A percentile compares a stretch with the other conserved stretches of the same genome.
phyloP scores from a whole-genome alignment of 176 grass and related monocot genomes.

The Lolium rigidum region DNA sequence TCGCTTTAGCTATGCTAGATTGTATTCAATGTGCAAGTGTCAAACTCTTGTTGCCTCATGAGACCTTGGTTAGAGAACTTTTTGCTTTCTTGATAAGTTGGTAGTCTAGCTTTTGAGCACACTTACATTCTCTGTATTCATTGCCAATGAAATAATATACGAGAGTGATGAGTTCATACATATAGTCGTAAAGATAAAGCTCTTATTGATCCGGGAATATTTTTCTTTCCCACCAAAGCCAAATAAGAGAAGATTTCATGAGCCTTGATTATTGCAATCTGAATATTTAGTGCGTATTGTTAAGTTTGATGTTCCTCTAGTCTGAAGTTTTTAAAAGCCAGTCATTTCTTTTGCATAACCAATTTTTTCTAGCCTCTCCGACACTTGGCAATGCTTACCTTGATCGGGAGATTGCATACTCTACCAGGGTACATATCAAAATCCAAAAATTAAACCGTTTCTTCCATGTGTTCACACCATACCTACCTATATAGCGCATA shows the following conservation, averaged over 20 bases:
- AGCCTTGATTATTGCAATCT: background rate
- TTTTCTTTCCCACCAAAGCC: background rate
- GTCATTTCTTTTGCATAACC: background rate
- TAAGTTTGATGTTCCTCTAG: slow-evolving; percentile 2
- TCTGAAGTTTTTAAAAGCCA: background rate
- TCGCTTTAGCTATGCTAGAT: background rate
- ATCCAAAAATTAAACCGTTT: background rate
- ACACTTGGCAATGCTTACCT: background rate
- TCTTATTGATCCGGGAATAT: background rate
- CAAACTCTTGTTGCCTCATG: slow-evolving; percentile 17
- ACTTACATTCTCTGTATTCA: background rate
- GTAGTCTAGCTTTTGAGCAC: background rate
- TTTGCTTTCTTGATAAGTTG: background rate
- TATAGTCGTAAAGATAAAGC: background rate
- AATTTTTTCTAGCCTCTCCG: background rate
- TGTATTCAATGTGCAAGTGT: background rate
- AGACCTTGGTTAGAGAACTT: background rate
- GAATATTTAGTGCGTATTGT: background rate
- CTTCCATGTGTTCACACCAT: background rate
- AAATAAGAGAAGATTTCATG: background rate
- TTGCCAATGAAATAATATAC: background rate
- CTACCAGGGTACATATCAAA: background rate
- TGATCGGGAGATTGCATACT: background rate
- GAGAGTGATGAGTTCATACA: background rate
- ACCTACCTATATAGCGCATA: background rate